Percentiles rank a stretch among this genome's conserved stretches.
phyloP scores from a whole-genome alignment of 2,329 filamentous ascomycete species.

The Fusarium equiseti region DNA sequence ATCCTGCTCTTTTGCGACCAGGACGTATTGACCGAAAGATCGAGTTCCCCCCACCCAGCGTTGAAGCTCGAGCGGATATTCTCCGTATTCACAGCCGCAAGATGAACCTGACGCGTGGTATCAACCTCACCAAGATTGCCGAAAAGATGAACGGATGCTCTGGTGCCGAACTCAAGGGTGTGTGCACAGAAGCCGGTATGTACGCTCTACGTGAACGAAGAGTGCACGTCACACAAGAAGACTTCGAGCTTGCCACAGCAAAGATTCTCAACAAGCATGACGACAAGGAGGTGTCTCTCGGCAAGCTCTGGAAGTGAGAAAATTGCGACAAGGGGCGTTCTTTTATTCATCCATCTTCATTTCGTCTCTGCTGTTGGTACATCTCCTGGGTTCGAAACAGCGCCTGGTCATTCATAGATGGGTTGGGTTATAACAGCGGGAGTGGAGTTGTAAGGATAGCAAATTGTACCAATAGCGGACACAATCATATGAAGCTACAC shows the following conservation, averaged over 20 bases:
- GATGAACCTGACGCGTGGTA: slow-evolving; percentile 98
- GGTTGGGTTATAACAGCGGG: slow-evolving; percentile 45
- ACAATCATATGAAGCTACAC: slow-evolving; percentile 30
- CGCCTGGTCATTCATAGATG: slow-evolving; percentile 45
- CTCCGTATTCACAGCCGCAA: slow-evolving; percentile 96
- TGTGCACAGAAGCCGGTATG: slow-evolving; percentile 99
- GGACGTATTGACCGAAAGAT: slow-evolving; percentile 99
- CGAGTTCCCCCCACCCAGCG: slow-evolving; percentile 96
- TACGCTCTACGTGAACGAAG: slow-evolving; percentile 94
- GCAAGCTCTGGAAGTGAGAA: slow-evolving; percentile 76
- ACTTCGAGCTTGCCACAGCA: slow-evolving; percentile 97
- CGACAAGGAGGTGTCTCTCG: slow-evolving; percentile 93
- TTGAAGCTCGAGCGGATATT: slow-evolving; percentile 97
- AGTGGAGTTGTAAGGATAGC: slow-evolving; percentile 52
- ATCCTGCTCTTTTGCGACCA: slow-evolving; percentile 93
- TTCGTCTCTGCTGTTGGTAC: slow-evolving; percentile 43
- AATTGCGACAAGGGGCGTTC: slow-evolving; percentile 31
- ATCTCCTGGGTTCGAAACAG: slow-evolving; percentile 35
- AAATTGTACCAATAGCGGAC: slow-evolving; percentile 50
- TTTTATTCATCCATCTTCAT: slow-evolving; percentile 39
- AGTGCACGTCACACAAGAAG: slow-evolving; percentile 98
- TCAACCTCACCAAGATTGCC: slow-evolving; percentile 97
- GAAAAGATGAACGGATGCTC: slow-evolving; percentile 99
- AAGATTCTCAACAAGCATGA: slow-evolving; percentile 99
- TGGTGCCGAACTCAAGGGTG: slow-evolving; percentile 96